Conservation (phyloP, 1,284 basidiomycete genomes). For the Volvariella surrecta region DNA sequence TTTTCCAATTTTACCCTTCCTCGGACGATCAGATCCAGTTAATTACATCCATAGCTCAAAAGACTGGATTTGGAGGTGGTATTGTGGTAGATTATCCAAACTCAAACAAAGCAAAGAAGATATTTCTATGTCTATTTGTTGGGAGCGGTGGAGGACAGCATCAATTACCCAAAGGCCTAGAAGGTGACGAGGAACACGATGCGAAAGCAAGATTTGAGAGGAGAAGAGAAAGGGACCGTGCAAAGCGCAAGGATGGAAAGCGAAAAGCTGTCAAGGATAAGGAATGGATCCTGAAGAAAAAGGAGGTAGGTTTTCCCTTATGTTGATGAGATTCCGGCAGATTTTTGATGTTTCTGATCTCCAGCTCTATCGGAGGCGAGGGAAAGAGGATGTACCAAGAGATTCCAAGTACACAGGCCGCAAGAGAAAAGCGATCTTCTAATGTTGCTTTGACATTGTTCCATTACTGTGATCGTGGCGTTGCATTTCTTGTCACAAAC, state of each 20-base stretch:
- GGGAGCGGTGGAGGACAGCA: constrained; percentile 62
- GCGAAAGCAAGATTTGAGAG: constrained; percentile 57
- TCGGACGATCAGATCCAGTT: constrained; percentile 94
- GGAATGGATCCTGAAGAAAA: constrained; percentile 82
- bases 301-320: constrained; percentile 47
- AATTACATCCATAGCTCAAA: constrained; percentile 89
- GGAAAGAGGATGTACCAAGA: constrained; percentile 70
- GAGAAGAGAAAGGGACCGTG: constrained; percentile 52
- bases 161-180: constrained; percentile 65
- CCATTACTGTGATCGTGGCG: background rate
- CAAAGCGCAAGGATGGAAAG: constrained; percentile 48
- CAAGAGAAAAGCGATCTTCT: constrained; percentile 64
- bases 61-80: constrained; percentile 95
- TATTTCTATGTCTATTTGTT: constrained; percentile 85
- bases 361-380: constrained; percentile 73
- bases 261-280: constrained; percentile 58
- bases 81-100: constrained; percentile 97
- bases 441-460: constrained; percentile 6
- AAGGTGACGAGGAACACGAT: constrained; percentile 55
- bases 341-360: constrained; percentile 6
- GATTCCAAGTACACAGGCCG: constrained; percentile 81
- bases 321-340: constrained; percentile 6
- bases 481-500: constrained; percentile 23
- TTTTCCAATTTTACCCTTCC: constrained; percentile 94
- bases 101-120: constrained; percentile 89